Base-by-base conservation (phyloP, 768 basidiomycete genomes). In the Rhodosporidiobolus odoratus region DNA sequence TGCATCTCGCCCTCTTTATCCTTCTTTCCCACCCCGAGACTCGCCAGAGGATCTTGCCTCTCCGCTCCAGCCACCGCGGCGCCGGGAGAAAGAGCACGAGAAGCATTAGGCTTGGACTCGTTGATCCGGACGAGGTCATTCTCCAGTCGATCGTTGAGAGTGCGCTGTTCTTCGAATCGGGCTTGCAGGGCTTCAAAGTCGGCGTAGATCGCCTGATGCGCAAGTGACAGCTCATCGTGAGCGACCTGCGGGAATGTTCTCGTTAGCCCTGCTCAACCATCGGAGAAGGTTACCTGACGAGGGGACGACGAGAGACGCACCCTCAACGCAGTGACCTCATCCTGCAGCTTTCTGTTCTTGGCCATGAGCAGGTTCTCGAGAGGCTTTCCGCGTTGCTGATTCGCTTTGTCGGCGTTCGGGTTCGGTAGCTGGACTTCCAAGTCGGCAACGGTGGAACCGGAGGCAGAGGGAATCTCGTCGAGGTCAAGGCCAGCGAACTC, bases 401-500 rank as follows among this genome's bases (percentile, higher is more conserved):
- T 91, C 30, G 87, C 86, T 78, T 92, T 92, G 70, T 86, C 86
- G 12, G 91, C 88, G 74, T 95, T 94, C 2, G 95, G 93, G 78
- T 93, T 87, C 0, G 94, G 94, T 40, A 97, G 83, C 38, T 85
- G 85, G 17, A 91, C 66, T 17, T 75, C 61, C 17, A 78, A 71
- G 66, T 76, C 75, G 45, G 69, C 66, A 21, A 76, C 75, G 32
- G 62, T n/a, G 1, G 48, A 40, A 12, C 53, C 47, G 0, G 65
- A 58, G 21, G 38, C 63, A 50, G 50, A 45, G 1, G 66, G 40
- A 1, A 58, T 43, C 30, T 86, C 86, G 25, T 84, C 85, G 60
- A 89, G 87, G 43, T 95, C 91, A 38, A 92, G 84, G 15, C 92
- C 91, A 12, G 90, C 88, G 78, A 98, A 98, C 78, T 98, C 95